Base-by-base conservation (phyloP, 345 rosid genomes). In the Hirschfeldia incana region DNA sequence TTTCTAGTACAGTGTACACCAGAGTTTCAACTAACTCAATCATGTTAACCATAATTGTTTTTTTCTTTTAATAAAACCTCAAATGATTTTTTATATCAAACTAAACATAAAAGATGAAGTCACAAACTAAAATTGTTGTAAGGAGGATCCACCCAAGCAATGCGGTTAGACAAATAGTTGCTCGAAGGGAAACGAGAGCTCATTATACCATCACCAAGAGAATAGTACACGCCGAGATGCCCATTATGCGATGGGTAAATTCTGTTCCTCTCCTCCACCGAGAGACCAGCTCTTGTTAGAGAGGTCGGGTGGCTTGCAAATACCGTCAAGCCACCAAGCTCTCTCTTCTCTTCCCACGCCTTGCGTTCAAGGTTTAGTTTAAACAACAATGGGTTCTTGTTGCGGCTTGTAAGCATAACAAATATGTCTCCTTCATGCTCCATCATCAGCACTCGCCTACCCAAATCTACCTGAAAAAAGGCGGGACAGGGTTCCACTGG, bases 331-430 rank as follows among this genome's bases (percentile, higher is more conserved):
- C 74, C 65, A 17, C 74, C 53, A 57, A 70, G 34, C 3, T 70
- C 74, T 34, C 65, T 70, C 21, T 58, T 70, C 34, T 70, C 65
- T 57, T 70, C 53, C 74, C 65, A 70, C 21, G 28, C 34, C 1
- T 34, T 57, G 12, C 8, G 4, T 2, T 57, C 4, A 3, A 57
- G 2, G 34, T 70, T 70, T 6, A 70, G 51, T 33, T 57, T 70
- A 70, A 34, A 70, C 51, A 70, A 10, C 9, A 49, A 0, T 0
- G 21, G 51, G 30, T 2, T 69, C 5, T 9, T 69, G 73, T 53
- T 17, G 16, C 1, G 1, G 29, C 10, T 26, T 33, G 27, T 30
- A 51, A 2, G 4, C 8, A 53, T 32, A 70, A 70, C 46, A 70
- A 16, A 53, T 4, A 70, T 11, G 46, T 16, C 42, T n/a, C 46